Evolutionary conservation across 129 eudicot genomes (phyloP).

Genomic region (Ambrosia trifida): DNA sequence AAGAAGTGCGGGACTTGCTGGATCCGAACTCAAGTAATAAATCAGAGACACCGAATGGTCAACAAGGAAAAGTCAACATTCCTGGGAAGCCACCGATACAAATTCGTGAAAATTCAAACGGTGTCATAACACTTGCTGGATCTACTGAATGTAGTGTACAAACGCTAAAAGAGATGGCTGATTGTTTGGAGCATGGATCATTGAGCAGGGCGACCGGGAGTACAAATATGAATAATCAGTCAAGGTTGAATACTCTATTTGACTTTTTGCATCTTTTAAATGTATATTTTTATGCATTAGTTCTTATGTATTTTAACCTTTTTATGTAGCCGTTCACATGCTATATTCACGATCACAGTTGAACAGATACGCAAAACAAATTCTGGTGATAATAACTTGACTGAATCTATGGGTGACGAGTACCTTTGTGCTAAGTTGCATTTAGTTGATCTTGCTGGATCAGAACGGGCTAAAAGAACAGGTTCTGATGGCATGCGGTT

Average conservation of each 20-base stretch:
- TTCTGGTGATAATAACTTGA: constrained; percentile 52
- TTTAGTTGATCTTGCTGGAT: constrained; percentile 99
- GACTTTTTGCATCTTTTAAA: constrained; percentile 7
- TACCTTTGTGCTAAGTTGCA: constrained; percentile 96
- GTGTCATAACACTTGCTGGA: constrained; percentile 97
- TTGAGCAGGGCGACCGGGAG: constrained; percentile 98
- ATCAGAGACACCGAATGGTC: constrained; percentile 71
- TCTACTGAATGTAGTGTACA: constrained; percentile 86
- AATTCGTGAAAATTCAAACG: constrained; percentile 91
- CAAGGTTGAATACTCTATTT: constrained; percentile 52
- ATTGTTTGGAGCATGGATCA: constrained; percentile 95
- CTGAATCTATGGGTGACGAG: constrained; percentile 74
- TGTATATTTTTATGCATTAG: background rate
- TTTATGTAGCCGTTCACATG: constrained; percentile 91
- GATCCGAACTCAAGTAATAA: constrained; percentile 64
- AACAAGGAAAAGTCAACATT: constrained; percentile 54
- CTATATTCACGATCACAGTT: constrained; percentile 91
- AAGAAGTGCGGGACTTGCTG: constrained; percentile 95
- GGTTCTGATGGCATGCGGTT: constrained; percentile 99
- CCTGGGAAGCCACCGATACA: constrained; percentile 98
- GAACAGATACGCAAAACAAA: constrained; percentile 85
- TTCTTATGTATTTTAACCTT: constrained; percentile 4
- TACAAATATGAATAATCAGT: constrained; percentile 98
- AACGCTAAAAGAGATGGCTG: constrained; percentile 89
- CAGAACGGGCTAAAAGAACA: constrained; percentile 97